Evolutionary conservation across 208 protist genomes (phyloP).

Genomic region (Leishmania tarentolae): DNA sequence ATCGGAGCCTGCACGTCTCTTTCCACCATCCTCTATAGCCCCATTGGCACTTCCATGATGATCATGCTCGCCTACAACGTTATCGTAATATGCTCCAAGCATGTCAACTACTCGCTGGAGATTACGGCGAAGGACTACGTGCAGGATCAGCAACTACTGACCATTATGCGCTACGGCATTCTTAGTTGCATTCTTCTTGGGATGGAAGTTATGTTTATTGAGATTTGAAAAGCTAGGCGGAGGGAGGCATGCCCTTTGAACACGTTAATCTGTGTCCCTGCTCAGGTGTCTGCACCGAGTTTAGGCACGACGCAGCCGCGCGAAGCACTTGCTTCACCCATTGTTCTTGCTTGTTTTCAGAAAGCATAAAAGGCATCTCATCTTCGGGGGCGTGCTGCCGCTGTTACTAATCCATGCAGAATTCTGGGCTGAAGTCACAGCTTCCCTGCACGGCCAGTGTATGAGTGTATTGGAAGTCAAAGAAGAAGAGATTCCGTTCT

Average conservation of each 20-base stretch:
- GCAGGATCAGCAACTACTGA: constrained; percentile 85
- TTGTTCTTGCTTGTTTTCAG: neutral
- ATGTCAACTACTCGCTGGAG: constrained; percentile 85
- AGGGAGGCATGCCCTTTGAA: neutral
- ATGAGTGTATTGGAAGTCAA: neutral
- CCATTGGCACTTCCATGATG: constrained; percentile 74
- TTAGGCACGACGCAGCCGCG: neutral
- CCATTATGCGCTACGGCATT: constrained; percentile 87
- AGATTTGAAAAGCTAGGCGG: constrained; percentile 46
- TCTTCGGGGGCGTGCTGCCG: neutral
- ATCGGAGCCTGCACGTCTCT: constrained; percentile 60
- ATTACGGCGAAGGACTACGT: constrained; percentile 91
- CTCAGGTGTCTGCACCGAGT: neutral
- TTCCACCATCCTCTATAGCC: constrained; percentile 77
- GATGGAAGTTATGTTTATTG: constrained; percentile 88
- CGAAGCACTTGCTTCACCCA: neutral
- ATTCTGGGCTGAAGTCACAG: neutral
- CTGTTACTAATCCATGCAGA: neutral
- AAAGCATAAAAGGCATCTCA: neutral
- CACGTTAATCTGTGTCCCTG: neutral
- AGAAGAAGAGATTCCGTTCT: neutral
- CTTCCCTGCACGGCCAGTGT: neutral
- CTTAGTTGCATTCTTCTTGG: constrained; percentile 77
- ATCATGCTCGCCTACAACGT: constrained; percentile 89
- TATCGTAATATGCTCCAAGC: constrained; percentile 79